Evolutionary conservation across 306 rosid genomes (phyloP).

Genomic region (Gillenia trifoliata): DNA sequence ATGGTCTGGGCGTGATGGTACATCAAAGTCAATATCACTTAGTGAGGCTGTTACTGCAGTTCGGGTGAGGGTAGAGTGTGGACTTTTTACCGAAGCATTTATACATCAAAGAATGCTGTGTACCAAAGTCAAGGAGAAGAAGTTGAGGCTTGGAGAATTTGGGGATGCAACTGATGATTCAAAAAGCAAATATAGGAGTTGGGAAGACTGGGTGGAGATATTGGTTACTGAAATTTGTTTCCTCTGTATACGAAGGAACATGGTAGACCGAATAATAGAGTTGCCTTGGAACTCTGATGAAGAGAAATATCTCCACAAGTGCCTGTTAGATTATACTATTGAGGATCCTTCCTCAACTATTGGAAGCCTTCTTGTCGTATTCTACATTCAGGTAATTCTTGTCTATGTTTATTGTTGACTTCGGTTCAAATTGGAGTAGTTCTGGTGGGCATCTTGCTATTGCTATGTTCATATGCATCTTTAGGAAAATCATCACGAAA

Average conservation of each 20-base stretch:
- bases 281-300: conserved; percentile 93
- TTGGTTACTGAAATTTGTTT: conserved; percentile 86
- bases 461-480: conserved; percentile 5
- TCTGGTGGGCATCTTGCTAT: conserved; percentile 10
- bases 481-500: not conserved
- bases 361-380: conserved; percentile 90
- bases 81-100: conserved; percentile 91
- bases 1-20: conserved; percentile 88
- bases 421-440: conserved; percentile 1
- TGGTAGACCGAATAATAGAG: conserved; percentile 86
- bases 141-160: conserved; percentile 39
- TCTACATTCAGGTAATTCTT: conserved; percentile 76
- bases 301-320: conserved; percentile 81
- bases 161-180: conserved; percentile 34
- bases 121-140: conserved; percentile 59
- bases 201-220: conserved; percentile 80
- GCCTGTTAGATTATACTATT: conserved; percentile 70
- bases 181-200: conserved; percentile 34
- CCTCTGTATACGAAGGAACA: conserved; percentile 88
- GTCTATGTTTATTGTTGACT: not conserved
- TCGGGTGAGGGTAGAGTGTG: conserved; percentile 95
- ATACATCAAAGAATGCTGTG: conserved; percentile 84
- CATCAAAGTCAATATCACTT: conserved; percentile 55
- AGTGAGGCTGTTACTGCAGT: conserved; percentile 90
- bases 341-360: conserved; percentile 60